Evolutionary conservation across 345 rosid genomes (phyloP).

Genomic region (Leavenworthia alabamica): DNA sequence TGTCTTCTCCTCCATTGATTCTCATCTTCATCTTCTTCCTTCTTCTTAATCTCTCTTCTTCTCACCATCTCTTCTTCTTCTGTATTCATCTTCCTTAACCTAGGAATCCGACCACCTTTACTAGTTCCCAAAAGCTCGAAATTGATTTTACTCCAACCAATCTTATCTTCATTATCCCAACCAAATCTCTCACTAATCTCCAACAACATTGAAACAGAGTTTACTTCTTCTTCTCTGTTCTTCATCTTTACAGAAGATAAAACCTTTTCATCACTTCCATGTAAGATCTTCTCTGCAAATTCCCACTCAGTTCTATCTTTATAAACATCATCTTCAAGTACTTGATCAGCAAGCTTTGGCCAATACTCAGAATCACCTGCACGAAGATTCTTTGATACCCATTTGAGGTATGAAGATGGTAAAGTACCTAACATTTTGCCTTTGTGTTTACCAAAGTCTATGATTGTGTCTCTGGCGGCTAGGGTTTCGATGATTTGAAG

Average conservation of each 20-base stretch:
- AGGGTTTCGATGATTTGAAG: conserved; percentile 16
- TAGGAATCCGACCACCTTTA: conserved; percentile 67
- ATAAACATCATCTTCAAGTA: conserved; percentile 60
- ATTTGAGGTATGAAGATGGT: conserved; percentile 67
- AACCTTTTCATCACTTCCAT: conserved; percentile 32
- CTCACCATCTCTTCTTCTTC: neutral
- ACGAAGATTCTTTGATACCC: conserved; percentile 69
- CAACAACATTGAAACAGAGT: conserved; percentile 46
- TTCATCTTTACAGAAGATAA: neutral
- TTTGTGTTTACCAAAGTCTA: conserved; percentile 72
- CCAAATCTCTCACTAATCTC: conserved; percentile 78
- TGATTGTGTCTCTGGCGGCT: conserved; percentile 50
- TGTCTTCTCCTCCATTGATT: conserved; percentile 23
- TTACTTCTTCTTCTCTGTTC: conserved; percentile 8
- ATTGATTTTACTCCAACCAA: conserved; percentile 58
- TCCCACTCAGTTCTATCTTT: conserved; percentile 80
- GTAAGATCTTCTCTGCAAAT: conserved; percentile 46
- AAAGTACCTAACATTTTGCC: conserved; percentile 80
- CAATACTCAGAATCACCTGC: conserved; percentile 55
- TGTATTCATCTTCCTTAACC: conserved; percentile 19
- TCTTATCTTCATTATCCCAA: conserved; percentile 71
- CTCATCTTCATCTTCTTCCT: conserved; percentile 20
- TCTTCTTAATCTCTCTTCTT: conserved; percentile 17
- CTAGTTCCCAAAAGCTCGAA: conserved; percentile 75
- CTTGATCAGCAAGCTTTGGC: conserved; percentile 71